Conservation (phyloP, 2,329 filamentous ascomycete species). For the Botrytis fabae region DNA sequence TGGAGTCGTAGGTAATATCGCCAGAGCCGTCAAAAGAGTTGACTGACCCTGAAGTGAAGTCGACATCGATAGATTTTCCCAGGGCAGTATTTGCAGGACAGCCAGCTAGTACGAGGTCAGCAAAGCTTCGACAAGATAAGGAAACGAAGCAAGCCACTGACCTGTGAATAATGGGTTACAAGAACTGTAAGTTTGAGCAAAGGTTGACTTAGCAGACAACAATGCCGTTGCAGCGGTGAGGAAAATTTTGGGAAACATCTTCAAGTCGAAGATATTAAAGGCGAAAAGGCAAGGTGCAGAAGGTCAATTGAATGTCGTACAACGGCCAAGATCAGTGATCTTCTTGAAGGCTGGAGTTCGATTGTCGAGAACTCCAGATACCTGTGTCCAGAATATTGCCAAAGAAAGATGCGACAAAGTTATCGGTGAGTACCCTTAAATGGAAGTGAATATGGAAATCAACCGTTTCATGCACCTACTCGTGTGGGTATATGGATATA, state of each 20-base stretch:
- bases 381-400: constrained; percentile 5
- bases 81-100: constrained; percentile 80
- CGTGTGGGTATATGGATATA: constrained; percentile 15
- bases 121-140: not conserved
- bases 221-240: constrained; percentile 30
- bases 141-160: constrained; percentile 33
- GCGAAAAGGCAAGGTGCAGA: constrained; percentile 19
- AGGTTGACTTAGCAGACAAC: constrained; percentile 27
- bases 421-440: constrained; percentile 5
- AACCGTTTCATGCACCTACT: constrained; percentile 21
- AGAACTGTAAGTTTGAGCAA: constrained; percentile 54
- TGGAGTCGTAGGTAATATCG: constrained; percentile 68
- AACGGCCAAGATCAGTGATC: constrained; percentile 10
- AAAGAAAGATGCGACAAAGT: constrained; percentile 2
- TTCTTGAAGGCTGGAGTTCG: not conserved
- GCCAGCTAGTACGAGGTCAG: constrained; percentile 45
- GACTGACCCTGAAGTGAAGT: constrained; percentile 77
- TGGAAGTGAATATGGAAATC: constrained; percentile 6
- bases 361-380: not conserved
- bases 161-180: constrained; percentile 53
- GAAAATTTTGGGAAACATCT: constrained; percentile 36
- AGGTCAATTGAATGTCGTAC: constrained; percentile 15
- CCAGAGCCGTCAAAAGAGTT: constrained; percentile 75
- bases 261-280: not conserved
- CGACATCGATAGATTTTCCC: constrained; percentile 77